A percentile compares a stretch with the other conserved stretches of the same genome.
phyloP scores from a whole-genome alignment of 441 rosid species.

The Bruguiera hainesii region DNA sequence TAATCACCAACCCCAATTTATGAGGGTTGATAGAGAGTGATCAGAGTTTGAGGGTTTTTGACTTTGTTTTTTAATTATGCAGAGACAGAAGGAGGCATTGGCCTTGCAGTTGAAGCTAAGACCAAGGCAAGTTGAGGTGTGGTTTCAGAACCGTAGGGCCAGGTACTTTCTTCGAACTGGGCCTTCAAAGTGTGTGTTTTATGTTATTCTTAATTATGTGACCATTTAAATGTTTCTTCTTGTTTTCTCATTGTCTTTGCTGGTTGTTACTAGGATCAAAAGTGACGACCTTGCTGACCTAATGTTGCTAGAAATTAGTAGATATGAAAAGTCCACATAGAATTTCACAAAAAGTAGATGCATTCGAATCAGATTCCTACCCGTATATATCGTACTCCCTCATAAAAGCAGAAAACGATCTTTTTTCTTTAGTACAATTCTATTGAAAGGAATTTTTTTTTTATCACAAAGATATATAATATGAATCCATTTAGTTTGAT shows the following conservation, averaged over 20 bases:
- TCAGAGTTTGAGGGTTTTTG: neutral
- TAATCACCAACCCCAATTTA: neutral
- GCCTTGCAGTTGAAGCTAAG: slow-evolving; percentile 66
- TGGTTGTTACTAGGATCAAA: slow-evolving; percentile 37
- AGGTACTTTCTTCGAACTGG: slow-evolving; percentile 35
- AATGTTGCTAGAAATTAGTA: slow-evolving; percentile 17
- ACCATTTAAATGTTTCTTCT: neutral
- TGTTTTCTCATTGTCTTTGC: slow-evolving; percentile 22
- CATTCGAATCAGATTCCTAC: slow-evolving; percentile 59
- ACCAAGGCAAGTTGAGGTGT: slow-evolving; percentile 79
- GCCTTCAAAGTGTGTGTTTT: neutral
- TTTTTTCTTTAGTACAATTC: too few relatives aligned
- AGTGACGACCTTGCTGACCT: neutral
- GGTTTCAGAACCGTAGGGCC: slow-evolving; percentile 89
- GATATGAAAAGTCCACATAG: slow-evolving; percentile 36
- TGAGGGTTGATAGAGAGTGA: too few relatives aligned
- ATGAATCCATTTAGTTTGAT: too few relatives aligned
- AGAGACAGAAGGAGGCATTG: slow-evolving; percentile 68
- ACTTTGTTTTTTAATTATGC: slow-evolving; percentile 11
- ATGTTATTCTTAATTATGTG: neutral
- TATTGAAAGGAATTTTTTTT: too few relatives aligned
- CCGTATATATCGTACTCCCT: slow-evolving; percentile 24
- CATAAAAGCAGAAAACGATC: slow-evolving; percentile 12
- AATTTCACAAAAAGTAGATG: slow-evolving; percentile 25
- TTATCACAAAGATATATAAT: too few relatives aligned